Evolutionary conservation across 257 asterid genomes (phyloP), one percentile per base, ranked within the genome.

Genomic region (Anisodus tanguticus): DNA sequence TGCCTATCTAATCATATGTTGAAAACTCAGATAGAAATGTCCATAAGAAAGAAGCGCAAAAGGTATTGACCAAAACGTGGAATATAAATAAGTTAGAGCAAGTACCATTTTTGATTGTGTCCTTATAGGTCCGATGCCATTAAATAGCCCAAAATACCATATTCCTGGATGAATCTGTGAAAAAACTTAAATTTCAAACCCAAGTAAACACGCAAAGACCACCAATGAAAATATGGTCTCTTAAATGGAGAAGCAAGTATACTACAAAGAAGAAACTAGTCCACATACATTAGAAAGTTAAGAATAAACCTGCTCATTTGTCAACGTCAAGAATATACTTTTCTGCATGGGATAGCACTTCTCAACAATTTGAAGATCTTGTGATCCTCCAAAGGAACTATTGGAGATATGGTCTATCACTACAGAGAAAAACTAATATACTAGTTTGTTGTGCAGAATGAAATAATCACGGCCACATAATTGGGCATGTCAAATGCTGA

Each of bases 41-140:
- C 64, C 64, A 77, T 15, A 53, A 47, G 26, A 26, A 76, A 49
- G 47, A 77, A 31, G 66, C 8, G 0, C 64, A 53, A 53, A 77
- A 31, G 64, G 22, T 53, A 53, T 35, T 26, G 64, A 5, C 13
- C 3, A 79, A 45, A 45, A 79, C 35, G 16, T 12, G 37, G 63
- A 41, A 19, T 39, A 7, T 80, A 83, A 76, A 78, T 35, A 57
- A 83, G 51, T 4, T 8, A 79, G n/a, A 85, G 84, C 68, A 39
- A 37, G 82, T 94, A 97, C 98, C 99, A 97, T 97, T 91, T 97
- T 95, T 13, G 98, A 93, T 81, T 94, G 99, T 66, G 98, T 97
- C 86, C 99, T 88, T 71, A 89, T 72, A 37, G 99, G 89, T 64
- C 99, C 98, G 9, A 95, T 90, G 89, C 99, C 99, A 49, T 97